Percentiles rank a stretch among this genome's conserved stretches.
phyloP scores from a whole-genome alignment of 306 rosid genomes.

The Vigna reflexopilosa region DNA sequence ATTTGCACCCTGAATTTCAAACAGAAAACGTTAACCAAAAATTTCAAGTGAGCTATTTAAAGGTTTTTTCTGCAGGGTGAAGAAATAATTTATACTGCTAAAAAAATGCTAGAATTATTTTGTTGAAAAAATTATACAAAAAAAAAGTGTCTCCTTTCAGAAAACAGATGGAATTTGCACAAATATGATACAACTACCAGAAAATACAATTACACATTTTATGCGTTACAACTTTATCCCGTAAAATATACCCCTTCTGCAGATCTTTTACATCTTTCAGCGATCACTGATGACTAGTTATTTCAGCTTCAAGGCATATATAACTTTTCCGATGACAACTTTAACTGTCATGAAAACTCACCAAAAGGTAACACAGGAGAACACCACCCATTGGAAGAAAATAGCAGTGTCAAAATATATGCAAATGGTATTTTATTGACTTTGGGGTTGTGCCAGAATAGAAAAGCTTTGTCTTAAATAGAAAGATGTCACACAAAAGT shows the following conservation, averaged over 20 bases:
- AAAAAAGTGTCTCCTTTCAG: neutral
- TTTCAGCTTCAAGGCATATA: slow-evolving; percentile 27
- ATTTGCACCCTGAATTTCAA: slow-evolving; percentile 52
- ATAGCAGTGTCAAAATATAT: neutral
- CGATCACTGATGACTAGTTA: slow-evolving; percentile 15
- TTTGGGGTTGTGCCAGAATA: neutral
- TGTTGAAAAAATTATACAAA: slow-evolving; percentile 1
- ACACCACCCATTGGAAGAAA: slow-evolving; percentile 24
- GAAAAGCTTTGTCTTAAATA: neutral
- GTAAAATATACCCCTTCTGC: neutral
- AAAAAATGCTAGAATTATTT: slow-evolving; percentile 1
- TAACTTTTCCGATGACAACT: neutral
- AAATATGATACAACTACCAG: slow-evolving; percentile 21
- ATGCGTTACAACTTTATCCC: slow-evolving; percentile 15
- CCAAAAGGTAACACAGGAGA: slow-evolving; percentile 23
- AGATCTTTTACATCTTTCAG: slow-evolving; percentile 12
- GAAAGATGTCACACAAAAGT: neutral
- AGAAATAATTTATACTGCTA: slow-evolving; percentile 10
- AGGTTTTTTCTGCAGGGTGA: neutral
- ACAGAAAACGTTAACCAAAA: slow-evolving; percentile 36
- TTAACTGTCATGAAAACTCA: slow-evolving; percentile 1
- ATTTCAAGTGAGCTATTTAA: slow-evolving; percentile 1
- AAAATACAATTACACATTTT: slow-evolving; percentile 30
- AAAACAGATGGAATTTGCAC: slow-evolving; percentile 28
- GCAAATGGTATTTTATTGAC: neutral